Base-by-base conservation (phyloP, 2,329 filamentous ascomycete species). In the Aspergillus uvarum region DNA sequence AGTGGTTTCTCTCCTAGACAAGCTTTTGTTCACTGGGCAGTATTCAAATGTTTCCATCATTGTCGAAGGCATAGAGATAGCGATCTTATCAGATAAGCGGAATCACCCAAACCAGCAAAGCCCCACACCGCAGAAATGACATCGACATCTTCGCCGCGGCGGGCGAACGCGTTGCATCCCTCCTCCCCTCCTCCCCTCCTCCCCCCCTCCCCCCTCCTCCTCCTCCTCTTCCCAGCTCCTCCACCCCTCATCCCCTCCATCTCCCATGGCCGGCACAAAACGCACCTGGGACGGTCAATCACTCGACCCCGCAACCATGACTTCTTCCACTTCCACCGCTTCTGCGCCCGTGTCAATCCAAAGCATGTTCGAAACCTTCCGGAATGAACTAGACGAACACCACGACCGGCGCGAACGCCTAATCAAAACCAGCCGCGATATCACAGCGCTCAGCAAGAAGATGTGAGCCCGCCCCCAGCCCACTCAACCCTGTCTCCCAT, bases 361-460 rank as follows among this genome's bases (percentile, higher is more conserved):
- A 62, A 74, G 87, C 65, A 92, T 98, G 84, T 99, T 99, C 74
- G 89, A 91, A 75, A 79, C 76, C 7, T 96, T 98, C 74, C 89
- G 93, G 54, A 83, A 89, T 70, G 93, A 97, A 77, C 82, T 99
- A 29, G 95, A 99, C 72, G 87, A 95, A 77, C 94, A 98, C 74
- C 91, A 99, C 76, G 95, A 98, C 77, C 88, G 95, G 16, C 85
- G 92, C 59, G 93, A 97, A 79, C 86, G 89, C 56, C 87, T 96
- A 67, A 90, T 96, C 72, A 99, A 98, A 80, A 89, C 88, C 2
- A 96, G 91, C 8, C 83, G 94, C 63, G 95, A 99, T 75, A 90
- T 99, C 60, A 99, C 95, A 6, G 92, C 92, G 0, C 82, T 92
- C 56, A 96, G 92, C 77, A 99, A 99, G 82, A 99, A 98, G 80